phyloP scores from a whole-genome alignment of 2,329 filamentous ascomycete genomes.

The Waltergamsia citrina region DNA sequence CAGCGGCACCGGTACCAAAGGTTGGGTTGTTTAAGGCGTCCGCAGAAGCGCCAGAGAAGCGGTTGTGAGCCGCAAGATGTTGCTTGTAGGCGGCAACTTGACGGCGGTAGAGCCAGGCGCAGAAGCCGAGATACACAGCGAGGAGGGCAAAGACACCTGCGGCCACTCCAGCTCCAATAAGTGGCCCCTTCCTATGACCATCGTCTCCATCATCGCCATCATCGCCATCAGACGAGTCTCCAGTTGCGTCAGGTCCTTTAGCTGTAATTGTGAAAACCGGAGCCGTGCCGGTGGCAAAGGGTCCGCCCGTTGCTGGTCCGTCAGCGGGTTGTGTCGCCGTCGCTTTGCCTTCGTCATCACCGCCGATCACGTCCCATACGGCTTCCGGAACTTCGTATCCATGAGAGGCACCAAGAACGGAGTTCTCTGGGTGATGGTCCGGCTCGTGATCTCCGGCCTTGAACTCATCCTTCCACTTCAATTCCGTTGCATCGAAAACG shows the following conservation, averaged over 20 bases:
- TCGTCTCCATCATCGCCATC: constrained; percentile 7
- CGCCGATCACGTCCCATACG: constrained; percentile 40
- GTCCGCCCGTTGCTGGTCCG: constrained; percentile 53
- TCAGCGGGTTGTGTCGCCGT: constrained; percentile 37
- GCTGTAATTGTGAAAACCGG: constrained; percentile 59
- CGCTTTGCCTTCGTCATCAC: constrained; percentile 40
- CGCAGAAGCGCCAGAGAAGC: constrained; percentile 35
- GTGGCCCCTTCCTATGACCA: too few relatives aligned
- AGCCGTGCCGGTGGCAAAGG: constrained; percentile 59
- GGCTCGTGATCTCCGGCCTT: constrained; percentile 48
- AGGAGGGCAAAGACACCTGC: constrained; percentile 55
- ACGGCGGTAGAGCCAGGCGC: constrained; percentile 63
- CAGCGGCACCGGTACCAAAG: constrained; percentile 12
- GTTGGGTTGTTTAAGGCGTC: constrained; percentile 18
- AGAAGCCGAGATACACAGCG: constrained; percentile 60
- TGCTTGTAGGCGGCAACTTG: constrained; percentile 61
- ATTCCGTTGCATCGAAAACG: constrained; percentile 59
- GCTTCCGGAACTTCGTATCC: constrained; percentile 44
- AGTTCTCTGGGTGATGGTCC: constrained; percentile 40
- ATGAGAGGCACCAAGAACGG: constrained; percentile 32
- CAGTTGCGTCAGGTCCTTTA: constrained; percentile 35
- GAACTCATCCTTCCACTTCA: constrained; percentile 50
- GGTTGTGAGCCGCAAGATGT: constrained; percentile 57
- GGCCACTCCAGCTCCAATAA: constrained; percentile 42
- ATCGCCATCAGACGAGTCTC: constrained; percentile 30